Evolutionary conservation across 148 eudicot species (phyloP), one percentile per base, ranked within the genome.

Genomic region (Camellia lanceoleosa): DNA sequence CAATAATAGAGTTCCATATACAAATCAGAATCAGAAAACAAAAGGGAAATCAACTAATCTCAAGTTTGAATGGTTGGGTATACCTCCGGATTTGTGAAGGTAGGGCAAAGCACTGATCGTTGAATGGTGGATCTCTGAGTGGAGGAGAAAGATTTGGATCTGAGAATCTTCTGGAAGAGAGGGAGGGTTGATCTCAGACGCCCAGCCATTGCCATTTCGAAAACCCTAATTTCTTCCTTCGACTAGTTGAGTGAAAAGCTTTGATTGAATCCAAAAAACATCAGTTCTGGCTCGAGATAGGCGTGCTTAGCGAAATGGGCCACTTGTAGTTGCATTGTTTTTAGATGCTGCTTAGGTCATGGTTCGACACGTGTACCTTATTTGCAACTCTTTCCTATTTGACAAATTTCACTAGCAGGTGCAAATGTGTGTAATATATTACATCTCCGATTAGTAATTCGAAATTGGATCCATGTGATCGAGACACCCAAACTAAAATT

Each of bases 111-210:
- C 13, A 83, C 68, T 42, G 87, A 51, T 47, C 81, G 82, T 23
- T 78, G 79, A 38, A 80, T 42, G 79, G 76, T 47, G 20, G 92
- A 91, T 85, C 87, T 80, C 51, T 81, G 83, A 7, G 86, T 52
- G 63, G 88, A 41, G 52, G 88, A 85, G 18, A 83, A 68, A 58
- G 87, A 80, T 77, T 85, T 88, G 70, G 90, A 81, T 20, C 80
- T 80, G 7, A 84, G 58, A 68, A 75, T 68, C 51, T 77, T 89
- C 67, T 76, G 86, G 74, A 88, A 9, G 59, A 85, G 78, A 41
- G 91, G 83, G 61, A 88, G 66, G 58, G 79, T 82, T 14, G 93
- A 90, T 92, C 95, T 88, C 51, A 94, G 70, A 16, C 97, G 98
- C 73, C 88, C 85, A 47, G 89, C 86, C 92, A 91, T 87, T 14